phyloP scores from a whole-genome alignment of 208 protist genomes.

The Trypanosoma lewisi region DNA sequence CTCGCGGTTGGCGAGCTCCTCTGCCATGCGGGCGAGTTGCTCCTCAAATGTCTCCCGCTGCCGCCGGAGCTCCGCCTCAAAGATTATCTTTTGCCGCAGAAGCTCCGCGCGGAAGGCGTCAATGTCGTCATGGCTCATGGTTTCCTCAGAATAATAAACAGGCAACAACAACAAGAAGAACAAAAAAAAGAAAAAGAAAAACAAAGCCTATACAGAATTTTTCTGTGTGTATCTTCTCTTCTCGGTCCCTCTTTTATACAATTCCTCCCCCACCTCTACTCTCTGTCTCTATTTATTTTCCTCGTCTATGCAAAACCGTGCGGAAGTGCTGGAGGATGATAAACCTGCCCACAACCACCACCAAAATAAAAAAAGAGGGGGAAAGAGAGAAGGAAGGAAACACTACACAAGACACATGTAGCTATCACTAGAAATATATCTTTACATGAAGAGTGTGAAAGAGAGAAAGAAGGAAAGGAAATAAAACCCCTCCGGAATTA shows the following conservation, averaged over 20 bases:
- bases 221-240: neutral
- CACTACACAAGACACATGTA: too few relatives aligned
- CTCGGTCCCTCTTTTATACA: neutral
- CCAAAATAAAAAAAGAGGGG: neutral
- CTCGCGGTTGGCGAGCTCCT: slow-evolving; percentile 82
- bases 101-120: slow-evolving; percentile 83
- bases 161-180: neutral
- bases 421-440: too few relatives aligned
- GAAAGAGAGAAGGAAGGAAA: too few relatives aligned
- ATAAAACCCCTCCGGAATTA: too few relatives aligned
- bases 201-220: neutral
- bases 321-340: neutral
- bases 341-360: neutral
- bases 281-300: neutral
- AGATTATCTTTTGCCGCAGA: slow-evolving; percentile 87
- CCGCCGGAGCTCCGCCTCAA: slow-evolving; percentile 81
- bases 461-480: too few relatives aligned
- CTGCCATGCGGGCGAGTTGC: slow-evolving; percentile 41
- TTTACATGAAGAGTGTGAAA: too few relatives aligned
- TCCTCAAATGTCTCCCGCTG: slow-evolving; percentile 81
- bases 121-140: slow-evolving; percentile 57
- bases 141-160: neutral
- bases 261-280: neutral
- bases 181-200: too few relatives aligned
- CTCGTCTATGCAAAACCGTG: too few relatives aligned